Conservation (phyloP, 495 filamentous ascomycete species). For the Recurvomyces mirabilis region DNA sequence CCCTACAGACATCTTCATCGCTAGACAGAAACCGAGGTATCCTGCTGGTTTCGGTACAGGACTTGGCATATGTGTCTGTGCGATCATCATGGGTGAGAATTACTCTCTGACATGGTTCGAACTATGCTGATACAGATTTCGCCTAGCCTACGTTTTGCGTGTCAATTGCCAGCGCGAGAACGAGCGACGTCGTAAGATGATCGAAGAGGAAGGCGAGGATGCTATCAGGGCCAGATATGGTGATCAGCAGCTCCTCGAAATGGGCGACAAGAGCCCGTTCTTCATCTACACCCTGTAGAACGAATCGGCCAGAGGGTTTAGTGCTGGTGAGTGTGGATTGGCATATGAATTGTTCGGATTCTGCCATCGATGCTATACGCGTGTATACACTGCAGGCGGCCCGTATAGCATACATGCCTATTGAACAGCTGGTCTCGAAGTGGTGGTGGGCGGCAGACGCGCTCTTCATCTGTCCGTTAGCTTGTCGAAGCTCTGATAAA, state of each 20-base stretch:
- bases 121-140: too few species aligned
- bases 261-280: constrained; percentile 9
- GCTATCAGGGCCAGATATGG: constrained; percentile 9
- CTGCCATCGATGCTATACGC: too few species aligned
- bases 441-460: too few species aligned
- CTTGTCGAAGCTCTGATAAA: too few species aligned
- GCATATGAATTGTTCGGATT: too few species aligned
- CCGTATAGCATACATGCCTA: too few species aligned
- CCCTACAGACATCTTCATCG: constrained; percentile 8
- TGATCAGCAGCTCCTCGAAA: constrained; percentile 11
- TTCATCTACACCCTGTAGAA: constrained; percentile 11
- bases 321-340: too few species aligned
- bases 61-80: constrained; percentile 52
- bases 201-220: constrained; percentile 10
- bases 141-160: constrained; percentile 42
- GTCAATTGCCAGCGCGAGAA: constrained; percentile 51
- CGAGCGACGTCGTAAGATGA: constrained; percentile 19
- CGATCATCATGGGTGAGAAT: constrained; percentile 52
- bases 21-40: constrained; percentile 5
- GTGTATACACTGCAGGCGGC: too few species aligned
- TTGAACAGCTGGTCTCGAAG: too few species aligned
- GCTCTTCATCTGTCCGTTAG: too few species aligned
- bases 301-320: too few species aligned
- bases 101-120: too few species aligned
- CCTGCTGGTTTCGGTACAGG: constrained; percentile 59